These are phyloP conservation scores for Plectosphaerella cucumerina DNA, from an alignment of 2,329 filamentous ascomycete genomes.

Conservation along the genomic window DNA sequence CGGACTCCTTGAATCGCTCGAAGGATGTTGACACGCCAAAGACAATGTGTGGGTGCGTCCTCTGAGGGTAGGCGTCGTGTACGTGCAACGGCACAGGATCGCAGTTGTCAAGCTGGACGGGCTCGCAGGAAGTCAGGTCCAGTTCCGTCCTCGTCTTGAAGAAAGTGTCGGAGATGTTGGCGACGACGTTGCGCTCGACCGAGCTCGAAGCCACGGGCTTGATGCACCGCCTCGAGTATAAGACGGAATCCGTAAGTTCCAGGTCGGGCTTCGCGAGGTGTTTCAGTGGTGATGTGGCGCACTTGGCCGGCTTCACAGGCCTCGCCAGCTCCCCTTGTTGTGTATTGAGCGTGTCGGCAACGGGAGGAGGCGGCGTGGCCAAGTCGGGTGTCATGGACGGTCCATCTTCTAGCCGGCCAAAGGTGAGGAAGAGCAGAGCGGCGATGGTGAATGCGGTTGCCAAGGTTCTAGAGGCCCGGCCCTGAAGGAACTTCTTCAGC, in stretches of 20 bases:
- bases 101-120: conserved; percentile 25
- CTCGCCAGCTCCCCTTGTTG: background rate
- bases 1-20: conserved; percentile 43
- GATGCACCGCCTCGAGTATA: conserved; percentile 41
- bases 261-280: conserved; percentile 22
- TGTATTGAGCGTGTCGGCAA: background rate
- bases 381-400: background rate
- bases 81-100: conserved; percentile 44
- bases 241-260: conserved; percentile 33
- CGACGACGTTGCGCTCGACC: conserved; percentile 30
- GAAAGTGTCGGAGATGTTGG: conserved; percentile 31
- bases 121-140: conserved; percentile 18
- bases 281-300: conserved; percentile 14
- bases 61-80: conserved; percentile 34
- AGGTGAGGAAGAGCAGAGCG: conserved; percentile 1
- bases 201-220: conserved; percentile 26
- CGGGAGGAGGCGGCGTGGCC: background rate
- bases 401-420: background rate
- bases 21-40: conserved; percentile 55
- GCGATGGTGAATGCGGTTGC: background rate
- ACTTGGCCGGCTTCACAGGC: background rate
- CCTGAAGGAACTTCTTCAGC: background rate
- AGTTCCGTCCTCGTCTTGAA: conserved; percentile 23
- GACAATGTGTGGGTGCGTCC: conserved; percentile 44
- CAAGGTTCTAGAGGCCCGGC: conserved; percentile 1